A percentile compares a stretch with the other conserved stretches of the same genome.
phyloP scores from a whole-genome alignment of 1,284 basidiomycete genomes.

The Papiliotrema nemorosa region DNA sequence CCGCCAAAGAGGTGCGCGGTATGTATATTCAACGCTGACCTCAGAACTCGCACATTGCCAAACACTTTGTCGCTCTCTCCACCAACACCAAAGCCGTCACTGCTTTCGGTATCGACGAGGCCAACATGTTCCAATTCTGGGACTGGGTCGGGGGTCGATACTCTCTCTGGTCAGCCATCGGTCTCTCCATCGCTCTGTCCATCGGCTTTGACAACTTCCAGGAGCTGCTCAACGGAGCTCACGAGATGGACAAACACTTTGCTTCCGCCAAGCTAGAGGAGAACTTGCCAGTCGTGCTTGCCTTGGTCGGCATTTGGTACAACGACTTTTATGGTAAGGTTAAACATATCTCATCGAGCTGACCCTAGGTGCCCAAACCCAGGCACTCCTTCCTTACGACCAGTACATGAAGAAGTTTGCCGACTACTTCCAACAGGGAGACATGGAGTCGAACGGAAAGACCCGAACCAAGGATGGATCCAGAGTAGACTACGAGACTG shows the following conservation, averaged over 20 bases:
- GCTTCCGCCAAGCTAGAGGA: constrained; percentile 79
- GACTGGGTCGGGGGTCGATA: constrained; percentile 99
- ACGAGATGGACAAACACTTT: constrained; percentile 98
- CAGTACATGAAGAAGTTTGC: constrained; percentile 99
- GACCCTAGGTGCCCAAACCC: constrained; percentile 75
- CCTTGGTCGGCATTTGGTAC: constrained; percentile 95
- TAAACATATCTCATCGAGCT: not conserved
- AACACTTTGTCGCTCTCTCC: constrained; percentile 97
- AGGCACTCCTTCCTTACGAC: constrained; percentile 93
- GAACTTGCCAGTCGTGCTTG: constrained; percentile 89
- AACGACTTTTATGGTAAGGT: constrained; percentile 86
- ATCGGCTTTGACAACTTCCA: constrained; percentile 95
- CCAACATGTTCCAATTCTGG: constrained; percentile 99
- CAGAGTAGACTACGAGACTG: constrained; percentile 93
- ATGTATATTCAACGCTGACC: not conserved
- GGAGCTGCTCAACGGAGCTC: constrained; percentile 83
- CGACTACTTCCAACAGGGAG: constrained; percentile 99
- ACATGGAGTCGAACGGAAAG: constrained; percentile 99
- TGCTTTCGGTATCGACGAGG: constrained; percentile 84
- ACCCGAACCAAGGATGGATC: constrained; percentile 89
- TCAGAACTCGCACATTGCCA: constrained; percentile 85
- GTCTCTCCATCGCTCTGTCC: constrained; percentile 85
- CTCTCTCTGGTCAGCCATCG: constrained; percentile 97
- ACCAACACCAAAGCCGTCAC: constrained; percentile 95
- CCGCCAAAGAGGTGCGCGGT: constrained; percentile 68